Percentiles rank a stretch among this genome's conserved stretches.
Evolutionary conservation across 1,284 basidiomycete genomes (phyloP).

Genomic region (Cerioporus squamosus): DNA sequence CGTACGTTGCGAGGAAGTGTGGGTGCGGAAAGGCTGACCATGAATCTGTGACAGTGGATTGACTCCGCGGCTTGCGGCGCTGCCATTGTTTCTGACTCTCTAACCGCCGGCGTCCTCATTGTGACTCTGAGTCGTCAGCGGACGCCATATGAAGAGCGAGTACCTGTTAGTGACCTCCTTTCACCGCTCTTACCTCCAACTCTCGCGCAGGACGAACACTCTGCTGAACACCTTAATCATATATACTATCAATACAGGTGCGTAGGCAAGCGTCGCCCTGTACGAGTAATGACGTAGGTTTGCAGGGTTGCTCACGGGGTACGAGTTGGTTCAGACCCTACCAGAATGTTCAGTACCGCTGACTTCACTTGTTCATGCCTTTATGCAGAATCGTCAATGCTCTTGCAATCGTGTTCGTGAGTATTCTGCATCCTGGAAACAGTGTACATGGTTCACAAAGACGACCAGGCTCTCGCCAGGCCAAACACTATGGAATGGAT

Average conservation of each 20-base stretch:
- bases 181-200: too few relatives aligned
- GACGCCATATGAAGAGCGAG: slow-evolving; percentile 1
- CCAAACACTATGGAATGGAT: slow-evolving; percentile 6
- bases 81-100: neutral
- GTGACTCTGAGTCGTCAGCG: neutral
- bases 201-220: neutral
- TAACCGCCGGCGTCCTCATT: slow-evolving; percentile 6
- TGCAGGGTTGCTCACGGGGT: slow-evolving; percentile 5
- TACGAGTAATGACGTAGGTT: neutral
- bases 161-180: too few relatives aligned
- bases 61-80: slow-evolving; percentile 5
- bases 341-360: too few relatives aligned
- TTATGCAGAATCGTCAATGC: neutral
- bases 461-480: neutral
- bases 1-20: neutral
- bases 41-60: slow-evolving; percentile 1
- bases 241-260: slow-evolving; percentile 12
- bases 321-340: neutral
- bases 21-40: neutral
- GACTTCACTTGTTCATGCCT: too few relatives aligned
- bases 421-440: neutral
- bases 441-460: too few relatives aligned
- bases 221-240: slow-evolving; percentile 3
- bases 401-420: neutral
- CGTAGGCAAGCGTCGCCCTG: too few relatives aligned